Evolutionary conservation across 2,329 filamentous ascomycete species (phyloP).

Genomic region (Eutypella sp.): DNA sequence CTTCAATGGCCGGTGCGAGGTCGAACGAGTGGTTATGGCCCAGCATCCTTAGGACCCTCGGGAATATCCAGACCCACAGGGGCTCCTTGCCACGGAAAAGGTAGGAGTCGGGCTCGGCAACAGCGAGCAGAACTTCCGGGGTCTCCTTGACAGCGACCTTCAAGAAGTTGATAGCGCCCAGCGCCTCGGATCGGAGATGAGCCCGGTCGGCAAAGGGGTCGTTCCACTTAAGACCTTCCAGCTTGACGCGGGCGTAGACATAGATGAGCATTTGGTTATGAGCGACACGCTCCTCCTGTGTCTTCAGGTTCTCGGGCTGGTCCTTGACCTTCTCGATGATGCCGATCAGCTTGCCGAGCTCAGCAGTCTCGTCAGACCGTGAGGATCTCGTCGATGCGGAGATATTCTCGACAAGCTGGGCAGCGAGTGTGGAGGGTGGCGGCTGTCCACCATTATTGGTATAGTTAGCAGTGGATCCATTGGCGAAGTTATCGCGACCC

Average conservation of each 20-base stretch:
- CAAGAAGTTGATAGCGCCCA: slow-evolving; percentile 74
- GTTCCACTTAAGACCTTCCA: slow-evolving; percentile 64
- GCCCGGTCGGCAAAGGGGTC: slow-evolving; percentile 60
- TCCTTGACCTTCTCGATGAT: slow-evolving; percentile 52
- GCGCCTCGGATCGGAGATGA: slow-evolving; percentile 53
- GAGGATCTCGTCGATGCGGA: slow-evolving; percentile 58
- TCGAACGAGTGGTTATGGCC: slow-evolving; percentile 45
- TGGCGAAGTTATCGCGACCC: slow-evolving; percentile 18
- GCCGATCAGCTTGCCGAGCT: slow-evolving; percentile 65
- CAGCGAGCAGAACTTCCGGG: slow-evolving; percentile 58
- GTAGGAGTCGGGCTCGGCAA: slow-evolving; percentile 34
- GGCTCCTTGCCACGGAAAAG: slow-evolving; percentile 54
- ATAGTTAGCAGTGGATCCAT: slow-evolving; percentile 16
- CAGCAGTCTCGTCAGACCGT: slow-evolving; percentile 62
- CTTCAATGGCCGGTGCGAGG: slow-evolving; percentile 46
- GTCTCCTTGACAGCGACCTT: slow-evolving; percentile 70
- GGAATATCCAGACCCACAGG: slow-evolving; percentile 62
- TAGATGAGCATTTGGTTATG: slow-evolving; percentile 84
- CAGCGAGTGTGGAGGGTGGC: slow-evolving; percentile 78
- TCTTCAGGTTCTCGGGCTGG: slow-evolving; percentile 49
- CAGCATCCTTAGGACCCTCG: slow-evolving; percentile 51
- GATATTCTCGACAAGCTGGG: slow-evolving; percentile 79
- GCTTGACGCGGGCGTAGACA: slow-evolving; percentile 73
- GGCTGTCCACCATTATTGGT: slow-evolving; percentile 27
- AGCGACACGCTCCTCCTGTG: slow-evolving; percentile 59